These are phyloP conservation scores for Aspergillus sp. DNA, from an alignment of 2,329 filamentous ascomycete species.

Conservation along the genomic window DNA sequence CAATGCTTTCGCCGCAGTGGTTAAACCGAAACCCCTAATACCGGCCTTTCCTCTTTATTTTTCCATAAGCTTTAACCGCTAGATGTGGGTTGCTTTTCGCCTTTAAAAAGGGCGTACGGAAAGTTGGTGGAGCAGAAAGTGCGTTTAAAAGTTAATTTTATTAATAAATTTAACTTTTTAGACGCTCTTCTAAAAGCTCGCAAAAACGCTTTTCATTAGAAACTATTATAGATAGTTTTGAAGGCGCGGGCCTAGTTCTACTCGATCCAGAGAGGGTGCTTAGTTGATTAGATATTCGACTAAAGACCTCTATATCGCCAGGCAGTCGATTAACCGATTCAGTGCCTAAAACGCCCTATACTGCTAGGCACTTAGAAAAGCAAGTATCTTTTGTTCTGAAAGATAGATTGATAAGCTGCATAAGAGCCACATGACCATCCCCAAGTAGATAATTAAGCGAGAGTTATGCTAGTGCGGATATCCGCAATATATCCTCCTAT, in stretches of 20 bases:
- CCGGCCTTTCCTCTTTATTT: neutral
- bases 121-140: neutral
- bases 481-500: neutral
- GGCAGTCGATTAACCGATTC: too few relatives aligned
- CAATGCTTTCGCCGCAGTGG: neutral
- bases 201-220: neutral
- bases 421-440: neutral
- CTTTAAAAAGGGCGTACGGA: neutral
- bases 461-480: neutral
- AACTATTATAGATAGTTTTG: neutral
- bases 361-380: too few relatives aligned
- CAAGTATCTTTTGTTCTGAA: neutral
- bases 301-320: too few relatives aligned
- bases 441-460: neutral
- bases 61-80: neutral
- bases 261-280: neutral
- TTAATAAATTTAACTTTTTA: neutral
- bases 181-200: neutral
- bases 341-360: too few relatives aligned
- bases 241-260: neutral
- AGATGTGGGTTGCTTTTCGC: neutral
- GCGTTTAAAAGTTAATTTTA: neutral
- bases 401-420: neutral
- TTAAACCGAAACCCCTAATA: neutral
- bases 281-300: constrained; percentile 1